Percentiles rank a stretch among this genome's conserved stretches.
phyloP scores from a whole-genome alignment of 495 filamentous ascomycete species.

The Daldinia bambusicola region DNA sequence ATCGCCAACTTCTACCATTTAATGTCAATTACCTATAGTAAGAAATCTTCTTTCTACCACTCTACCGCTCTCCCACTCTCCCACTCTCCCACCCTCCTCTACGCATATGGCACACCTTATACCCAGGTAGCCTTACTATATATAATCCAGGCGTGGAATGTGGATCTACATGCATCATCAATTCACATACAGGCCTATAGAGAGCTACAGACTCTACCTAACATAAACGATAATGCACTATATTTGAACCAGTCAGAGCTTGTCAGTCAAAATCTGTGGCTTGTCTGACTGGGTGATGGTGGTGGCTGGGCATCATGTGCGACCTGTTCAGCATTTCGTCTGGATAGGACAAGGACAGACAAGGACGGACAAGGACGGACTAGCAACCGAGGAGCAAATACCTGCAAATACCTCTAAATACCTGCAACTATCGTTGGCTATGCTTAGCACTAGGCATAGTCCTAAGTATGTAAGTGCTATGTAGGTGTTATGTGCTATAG shows the following conservation, averaged over 20 bases:
- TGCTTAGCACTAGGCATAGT: conserved; percentile 1
- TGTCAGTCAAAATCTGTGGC: neutral
- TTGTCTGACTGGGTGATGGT: neutral
- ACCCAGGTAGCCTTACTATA: no score
- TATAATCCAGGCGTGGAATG: neutral
- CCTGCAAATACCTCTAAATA: neutral
- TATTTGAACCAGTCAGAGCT: neutral
- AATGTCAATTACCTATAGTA: neutral
- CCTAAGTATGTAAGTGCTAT: conserved; percentile 9
- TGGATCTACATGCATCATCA: neutral
- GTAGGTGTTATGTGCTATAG: neutral
- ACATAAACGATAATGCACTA: neutral
- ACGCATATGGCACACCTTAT: neutral
- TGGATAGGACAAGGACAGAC: no score
- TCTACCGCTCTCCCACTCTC: no score
- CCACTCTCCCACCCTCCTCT: neutral
- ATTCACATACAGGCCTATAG: neutral
- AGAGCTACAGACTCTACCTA: no score
- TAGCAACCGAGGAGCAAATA: conserved; percentile 17
- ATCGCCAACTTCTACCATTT: conserved; percentile 1
- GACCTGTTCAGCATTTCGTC: neutral
- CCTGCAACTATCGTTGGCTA: neutral
- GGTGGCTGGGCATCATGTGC: conserved; percentile 1
- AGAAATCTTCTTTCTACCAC: neutral
- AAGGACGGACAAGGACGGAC: conserved; percentile 23